Conservation (phyloP, 345 rosid species). For the Gossypium herbaceum region DNA sequence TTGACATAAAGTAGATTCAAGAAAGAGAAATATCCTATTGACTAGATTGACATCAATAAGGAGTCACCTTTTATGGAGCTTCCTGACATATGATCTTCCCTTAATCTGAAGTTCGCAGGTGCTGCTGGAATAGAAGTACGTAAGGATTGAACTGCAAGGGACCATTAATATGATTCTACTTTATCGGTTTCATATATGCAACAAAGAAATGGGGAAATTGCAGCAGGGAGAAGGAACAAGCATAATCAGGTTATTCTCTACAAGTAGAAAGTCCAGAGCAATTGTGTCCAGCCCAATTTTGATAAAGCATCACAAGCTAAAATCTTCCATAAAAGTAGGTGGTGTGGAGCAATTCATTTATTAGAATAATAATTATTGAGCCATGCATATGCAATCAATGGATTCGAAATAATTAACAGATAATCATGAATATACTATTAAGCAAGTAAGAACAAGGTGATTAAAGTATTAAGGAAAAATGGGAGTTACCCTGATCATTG, state of each 20-base stretch:
- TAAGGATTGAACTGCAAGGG: constrained; percentile 53
- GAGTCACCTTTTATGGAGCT: constrained; percentile 88
- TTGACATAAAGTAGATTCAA: neutral
- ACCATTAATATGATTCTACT: constrained; percentile 19
- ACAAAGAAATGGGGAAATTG: neutral
- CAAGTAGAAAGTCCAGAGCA: neutral
- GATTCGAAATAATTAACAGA: constrained; percentile 7
- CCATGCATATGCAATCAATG: constrained; percentile 1
- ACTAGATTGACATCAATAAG: constrained; percentile 1
- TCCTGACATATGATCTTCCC: constrained; percentile 85
- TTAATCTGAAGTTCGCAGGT: constrained; percentile 81
- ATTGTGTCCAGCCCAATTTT: neutral
- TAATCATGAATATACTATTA: neutral
- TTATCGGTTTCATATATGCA: constrained; percentile 14
- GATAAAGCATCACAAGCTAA: neutral
- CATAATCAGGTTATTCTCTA: neutral
- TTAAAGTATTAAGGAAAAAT: neutral
- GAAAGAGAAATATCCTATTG: neutral
- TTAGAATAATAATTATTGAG: neutral
- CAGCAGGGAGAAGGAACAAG: neutral
- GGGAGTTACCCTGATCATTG: constrained; percentile 71
- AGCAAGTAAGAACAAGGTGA: neutral
- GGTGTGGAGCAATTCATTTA: neutral
- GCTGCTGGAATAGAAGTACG: constrained; percentile 68
- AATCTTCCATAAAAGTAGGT: neutral